These are phyloP conservation scores for Colletotrichum falcatum DNA, from an alignment of 2,329 filamentous ascomycete species.

Conservation along the genomic window DNA sequence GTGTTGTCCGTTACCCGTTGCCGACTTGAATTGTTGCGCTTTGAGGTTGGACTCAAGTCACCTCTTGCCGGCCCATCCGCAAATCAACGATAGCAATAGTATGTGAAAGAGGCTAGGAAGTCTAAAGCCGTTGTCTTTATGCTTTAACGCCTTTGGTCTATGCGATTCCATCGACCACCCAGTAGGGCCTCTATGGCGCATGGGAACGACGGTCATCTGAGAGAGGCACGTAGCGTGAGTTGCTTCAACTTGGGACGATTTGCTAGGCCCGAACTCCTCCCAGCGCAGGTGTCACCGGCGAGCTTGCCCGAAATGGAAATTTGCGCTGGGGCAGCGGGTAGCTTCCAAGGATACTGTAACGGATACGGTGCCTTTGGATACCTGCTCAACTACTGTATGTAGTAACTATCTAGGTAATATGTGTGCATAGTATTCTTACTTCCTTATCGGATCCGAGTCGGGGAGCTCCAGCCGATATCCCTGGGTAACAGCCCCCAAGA, in stretches of 20 bases:
- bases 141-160: slow-evolving; percentile 10
- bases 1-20: slow-evolving; percentile 4
- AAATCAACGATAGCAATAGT: no score
- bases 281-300: slow-evolving; percentile 5
- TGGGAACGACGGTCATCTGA: not conserved
- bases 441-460: slow-evolving; percentile 13
- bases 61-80: slow-evolving; percentile 27
- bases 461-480: not conserved
- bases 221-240: slow-evolving; percentile 21
- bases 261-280: slow-evolving; percentile 2
- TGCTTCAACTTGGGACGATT: slow-evolving; percentile 12
- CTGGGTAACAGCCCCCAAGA: no score
- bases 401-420: no score
- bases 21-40: slow-evolving; percentile 18
- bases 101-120: not conserved
- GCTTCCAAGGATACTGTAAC: slow-evolving; percentile 14
- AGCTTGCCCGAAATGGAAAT: slow-evolving; percentile 7
- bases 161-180: not conserved
- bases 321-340: not conserved
- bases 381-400: no score
- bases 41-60: slow-evolving; percentile 9
- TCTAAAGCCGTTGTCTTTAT: slow-evolving; percentile 8
- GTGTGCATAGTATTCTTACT: not conserved
- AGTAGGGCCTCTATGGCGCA: slow-evolving; percentile 1
- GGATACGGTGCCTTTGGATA: slow-evolving; percentile 17